Evolutionary conservation across 2,329 filamentous ascomycete genomes (phyloP), one percentile per base, ranked within the genome.

Genomic region (Gliomastix tumulicola): DNA sequence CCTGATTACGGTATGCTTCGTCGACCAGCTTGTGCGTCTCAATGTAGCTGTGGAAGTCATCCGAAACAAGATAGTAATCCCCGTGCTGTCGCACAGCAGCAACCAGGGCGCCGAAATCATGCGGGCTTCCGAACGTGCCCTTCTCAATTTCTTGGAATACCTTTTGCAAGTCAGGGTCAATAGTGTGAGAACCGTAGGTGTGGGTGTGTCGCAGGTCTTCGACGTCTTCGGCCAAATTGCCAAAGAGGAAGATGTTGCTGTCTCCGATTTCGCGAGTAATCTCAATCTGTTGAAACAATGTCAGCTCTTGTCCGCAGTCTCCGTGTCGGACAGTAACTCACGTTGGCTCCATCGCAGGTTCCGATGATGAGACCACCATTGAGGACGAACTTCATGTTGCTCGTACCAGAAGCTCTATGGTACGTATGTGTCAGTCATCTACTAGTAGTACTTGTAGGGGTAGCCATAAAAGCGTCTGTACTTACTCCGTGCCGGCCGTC

Each of bases 331-430:
- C 21, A 28, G 13, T 17, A 11, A 70, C 82, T 73, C 72, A 92
- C 88, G 55, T 98, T 98, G 44, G 92, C 92, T 56, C 92, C 92
- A 54, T 98, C 92, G 57, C 90, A 96, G 16, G 92, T 98, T 50
- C 92, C 92, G 49, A 98, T 98, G 54, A 98, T 94, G 43, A 98
- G 71, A 45, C 92, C 92, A 45, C 92, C 92, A 53, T 97, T 98
- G 53, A 98, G 74, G 12, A 96, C 92, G 60, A 98, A 98, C 65
- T 98, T 98, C 92, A 98, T 98, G 77, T 98, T 98, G 54, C 87
- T 94, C 11, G 88, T 95, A 44, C 90, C 90, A 45, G 76, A 81
- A 16, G 78, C 78, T 57, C 70, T 75, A 34, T 37, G 16, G 4
- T 9, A 28, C 10, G 11, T 13, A 16, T 28, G n/a, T n/a, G 25